phyloP scores from a whole-genome alignment of 768 basidiomycete species.

The Strobilomyces confusus region DNA sequence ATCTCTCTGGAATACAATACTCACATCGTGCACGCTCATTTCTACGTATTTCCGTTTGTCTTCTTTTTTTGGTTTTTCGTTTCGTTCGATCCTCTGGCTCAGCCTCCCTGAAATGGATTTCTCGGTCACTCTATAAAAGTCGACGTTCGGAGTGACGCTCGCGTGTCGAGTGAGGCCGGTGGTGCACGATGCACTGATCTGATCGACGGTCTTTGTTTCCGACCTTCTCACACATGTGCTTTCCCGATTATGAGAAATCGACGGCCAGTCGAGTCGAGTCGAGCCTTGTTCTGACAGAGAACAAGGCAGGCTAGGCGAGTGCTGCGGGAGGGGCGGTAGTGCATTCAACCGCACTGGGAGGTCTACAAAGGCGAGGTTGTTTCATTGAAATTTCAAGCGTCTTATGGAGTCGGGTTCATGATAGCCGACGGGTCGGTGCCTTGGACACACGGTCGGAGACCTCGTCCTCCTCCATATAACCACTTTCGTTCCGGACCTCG shows the following conservation, averaged over 20 bases:
- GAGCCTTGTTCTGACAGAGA: conserved; percentile 2
- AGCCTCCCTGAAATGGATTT: conserved; percentile 16
- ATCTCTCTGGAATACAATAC: conserved; percentile 26
- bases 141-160: background rate
- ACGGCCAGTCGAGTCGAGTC: background rate
- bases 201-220: background rate
- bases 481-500: background rate
- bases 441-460: conserved; percentile 6
- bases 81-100: background rate
- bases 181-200: background rate
- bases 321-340: conserved; percentile 2
- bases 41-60: conserved; percentile 6
- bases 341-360: background rate
- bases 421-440: conserved; percentile 24
- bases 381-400: background rate
- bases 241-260: conserved; percentile 13
- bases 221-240: conserved; percentile 15
- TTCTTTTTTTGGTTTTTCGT: conserved; percentile 2
- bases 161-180: background rate
- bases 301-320: conserved; percentile 2
- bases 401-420: background rate
- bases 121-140: conserved; percentile 7
- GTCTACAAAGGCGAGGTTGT: background rate
- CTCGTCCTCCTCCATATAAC: too few relatives aligned
- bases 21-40: conserved; percentile 28